These are phyloP conservation scores for Spatholobus suberectus DNA, from an alignment of 306 rosid genomes.

Conservation along the genomic window DNA sequence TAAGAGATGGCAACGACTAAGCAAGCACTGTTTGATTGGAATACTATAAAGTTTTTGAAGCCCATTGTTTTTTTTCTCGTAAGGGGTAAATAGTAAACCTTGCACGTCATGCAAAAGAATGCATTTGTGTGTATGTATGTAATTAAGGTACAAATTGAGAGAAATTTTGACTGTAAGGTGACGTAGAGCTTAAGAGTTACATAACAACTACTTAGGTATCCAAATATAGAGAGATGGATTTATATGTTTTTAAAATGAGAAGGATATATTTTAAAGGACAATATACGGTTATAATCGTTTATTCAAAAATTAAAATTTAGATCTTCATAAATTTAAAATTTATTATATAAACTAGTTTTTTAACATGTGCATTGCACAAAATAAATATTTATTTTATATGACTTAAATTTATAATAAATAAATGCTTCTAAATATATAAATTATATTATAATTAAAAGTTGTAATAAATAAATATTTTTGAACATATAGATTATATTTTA, in stretches of 20 bases:
- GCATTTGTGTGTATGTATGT: not conserved
- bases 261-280: no score
- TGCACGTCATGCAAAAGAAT: not conserved
- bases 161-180: slow-evolving; percentile 30
- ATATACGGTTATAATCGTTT: no score
- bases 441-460: no score
- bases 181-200: slow-evolving; percentile 36
- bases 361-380: no score
- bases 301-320: not conserved
- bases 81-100: not conserved
- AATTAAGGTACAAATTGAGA: not conserved
- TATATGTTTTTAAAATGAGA: no score
- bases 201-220: slow-evolving; percentile 2
- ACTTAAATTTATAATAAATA: no score
- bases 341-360: no score
- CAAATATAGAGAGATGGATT: not conserved
- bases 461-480: no score
- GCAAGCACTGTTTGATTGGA: not conserved
- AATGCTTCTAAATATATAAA: no score
- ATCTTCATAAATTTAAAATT: not conserved
- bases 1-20: not conserved
- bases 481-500: no score
- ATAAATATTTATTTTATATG: no score
- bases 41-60: slow-evolving; percentile 19
- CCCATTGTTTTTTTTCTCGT: not conserved